phyloP scores from a whole-genome alignment of 768 basidiomycete species.

The Hericium erinaceus region DNA sequence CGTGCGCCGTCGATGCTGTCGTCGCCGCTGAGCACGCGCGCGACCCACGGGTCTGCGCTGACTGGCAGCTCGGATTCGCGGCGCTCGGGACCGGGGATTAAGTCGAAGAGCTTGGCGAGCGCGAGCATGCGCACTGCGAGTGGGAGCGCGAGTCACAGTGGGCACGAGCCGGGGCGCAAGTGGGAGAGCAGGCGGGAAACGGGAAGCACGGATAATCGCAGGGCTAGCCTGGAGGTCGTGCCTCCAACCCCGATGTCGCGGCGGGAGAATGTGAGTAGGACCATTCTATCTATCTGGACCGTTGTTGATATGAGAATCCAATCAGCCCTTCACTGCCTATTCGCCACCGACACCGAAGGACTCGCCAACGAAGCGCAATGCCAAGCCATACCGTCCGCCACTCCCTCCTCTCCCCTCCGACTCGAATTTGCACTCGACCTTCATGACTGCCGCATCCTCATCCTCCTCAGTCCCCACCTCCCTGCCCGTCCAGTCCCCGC shows the following conservation, averaged over 20 bases:
- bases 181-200: not conserved
- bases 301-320: not conserved
- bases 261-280: not conserved
- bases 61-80: not conserved
- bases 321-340: not conserved
- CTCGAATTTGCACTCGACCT: not conserved
- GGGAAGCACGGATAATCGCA: not conserved
- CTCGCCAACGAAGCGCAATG: not conserved
- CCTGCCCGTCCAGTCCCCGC: not conserved
- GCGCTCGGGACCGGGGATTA: not conserved
- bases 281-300: not conserved
- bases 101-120: not conserved
- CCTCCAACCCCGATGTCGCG: not conserved
- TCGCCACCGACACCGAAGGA: not conserved
- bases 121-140: not conserved
- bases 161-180: not conserved
- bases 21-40: not conserved
- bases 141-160: not conserved
- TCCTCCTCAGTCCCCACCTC: not conserved
- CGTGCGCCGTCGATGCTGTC: too few species aligned
- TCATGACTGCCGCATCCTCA: not conserved
- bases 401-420: not conserved
- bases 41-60: not conserved
- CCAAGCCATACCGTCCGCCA: not conserved
- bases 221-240: not conserved